A percentile compares a stretch with the other conserved stretches of the same genome.
Conservation (phyloP, 352 stramenopile genomes). For the Phytophthora chlamydospora region DNA sequence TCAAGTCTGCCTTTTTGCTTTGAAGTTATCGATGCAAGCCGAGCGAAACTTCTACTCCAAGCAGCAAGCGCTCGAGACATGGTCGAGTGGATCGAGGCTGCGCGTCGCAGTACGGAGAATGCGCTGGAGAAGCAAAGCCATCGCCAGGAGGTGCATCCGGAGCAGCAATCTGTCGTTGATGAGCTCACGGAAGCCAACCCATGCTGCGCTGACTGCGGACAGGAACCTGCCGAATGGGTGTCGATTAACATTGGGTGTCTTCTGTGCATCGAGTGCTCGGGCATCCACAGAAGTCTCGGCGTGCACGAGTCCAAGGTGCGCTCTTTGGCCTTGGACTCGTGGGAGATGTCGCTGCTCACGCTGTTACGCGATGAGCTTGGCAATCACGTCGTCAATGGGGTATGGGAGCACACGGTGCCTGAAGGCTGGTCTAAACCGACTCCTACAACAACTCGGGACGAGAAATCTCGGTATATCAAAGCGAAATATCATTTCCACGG, state of each 20-base stretch:
- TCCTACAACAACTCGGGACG: conserved; percentile 52
- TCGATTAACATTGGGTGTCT: conserved; percentile 96
- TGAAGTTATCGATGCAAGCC: conserved; percentile 85
- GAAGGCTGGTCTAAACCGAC: conserved; percentile 61
- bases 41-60: conserved; percentile 79
- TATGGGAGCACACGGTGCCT: conserved; percentile 71
- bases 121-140: conserved; percentile 87
- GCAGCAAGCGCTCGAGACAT: conserved; percentile 77
- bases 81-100: conserved; percentile 83
- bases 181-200: conserved; percentile 64
- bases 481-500: conserved; percentile 86
- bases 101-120: conserved; percentile 78
- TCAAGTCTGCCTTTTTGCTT: conserved; percentile 76
- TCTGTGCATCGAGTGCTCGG: conserved; percentile 97
- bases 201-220: conserved; percentile 75
- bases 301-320: conserved; percentile 97
- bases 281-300: conserved; percentile 96
- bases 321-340: conserved; percentile 90
- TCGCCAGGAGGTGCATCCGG: conserved; percentile 80
- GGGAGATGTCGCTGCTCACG: conserved; percentile 79
- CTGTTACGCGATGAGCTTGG: conserved; percentile 74
- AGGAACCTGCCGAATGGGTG: conserved; percentile 93
- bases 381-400: conserved; percentile 69
- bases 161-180: conserved; percentile 74
- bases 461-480: conserved; percentile 86